Conservation (phyloP, 2,329 filamentous ascomycete genomes). For the Alternaria consortialis region DNA sequence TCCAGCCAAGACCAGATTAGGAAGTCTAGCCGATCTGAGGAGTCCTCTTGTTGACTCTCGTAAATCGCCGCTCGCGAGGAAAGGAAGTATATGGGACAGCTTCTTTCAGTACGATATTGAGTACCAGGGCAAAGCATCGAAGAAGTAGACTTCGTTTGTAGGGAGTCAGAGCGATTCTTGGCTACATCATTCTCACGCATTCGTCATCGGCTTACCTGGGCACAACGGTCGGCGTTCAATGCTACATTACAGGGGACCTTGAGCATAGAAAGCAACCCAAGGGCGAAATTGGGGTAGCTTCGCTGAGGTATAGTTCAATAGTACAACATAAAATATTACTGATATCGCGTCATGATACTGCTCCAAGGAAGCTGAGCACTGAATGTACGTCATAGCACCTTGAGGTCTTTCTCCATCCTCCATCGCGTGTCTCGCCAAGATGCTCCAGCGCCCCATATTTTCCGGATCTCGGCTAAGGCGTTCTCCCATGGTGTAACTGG, state of each 20-base stretch:
- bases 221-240: neutral
- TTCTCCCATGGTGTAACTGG: neutral
- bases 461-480: neutral
- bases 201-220: neutral
- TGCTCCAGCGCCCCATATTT: neutral
- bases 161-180: neutral
- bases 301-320: neutral
- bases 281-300: neutral
- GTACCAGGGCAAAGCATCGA: conserved; percentile 49
- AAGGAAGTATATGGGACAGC: conserved; percentile 50
- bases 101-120: conserved; percentile 53
- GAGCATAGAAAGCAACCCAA: neutral
- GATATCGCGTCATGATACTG: neutral
- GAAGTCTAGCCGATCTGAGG: conserved; percentile 29
- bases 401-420: neutral
- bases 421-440: neutral
- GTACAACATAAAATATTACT: neutral
- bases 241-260: neutral
- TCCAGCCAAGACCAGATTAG: conserved; percentile 27
- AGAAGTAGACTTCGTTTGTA: conserved; percentile 28
- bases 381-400: neutral
- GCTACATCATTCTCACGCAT: neutral
- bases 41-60: conserved; percentile 4
- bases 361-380: neutral
- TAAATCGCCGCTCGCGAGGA: conserved; percentile 25